phyloP scores from a whole-genome alignment of 2,329 filamentous ascomycete species.

The Chrysosporium queenslandicum region DNA sequence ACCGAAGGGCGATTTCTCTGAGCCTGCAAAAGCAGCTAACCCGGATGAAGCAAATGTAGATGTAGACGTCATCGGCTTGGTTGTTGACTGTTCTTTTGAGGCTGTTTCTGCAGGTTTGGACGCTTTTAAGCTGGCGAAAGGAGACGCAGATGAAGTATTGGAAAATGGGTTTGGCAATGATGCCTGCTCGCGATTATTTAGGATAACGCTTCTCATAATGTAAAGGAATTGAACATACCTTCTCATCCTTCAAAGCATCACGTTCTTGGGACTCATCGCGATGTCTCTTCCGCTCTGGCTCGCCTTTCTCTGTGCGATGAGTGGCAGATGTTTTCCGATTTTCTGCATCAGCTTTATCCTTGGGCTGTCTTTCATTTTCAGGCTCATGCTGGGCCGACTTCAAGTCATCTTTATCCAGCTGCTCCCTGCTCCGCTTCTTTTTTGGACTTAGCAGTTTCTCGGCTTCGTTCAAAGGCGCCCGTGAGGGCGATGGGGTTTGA shows the following conservation, averaged over 20 bases:
- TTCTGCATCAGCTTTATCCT: conserved; percentile 10
- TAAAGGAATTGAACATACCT: conserved; percentile 19
- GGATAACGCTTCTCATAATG: background rate
- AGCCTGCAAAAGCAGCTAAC: conserved; percentile 56
- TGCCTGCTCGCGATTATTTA: conserved; percentile 18
- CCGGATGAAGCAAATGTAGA: conserved; percentile 59
- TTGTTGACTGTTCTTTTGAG: conserved; percentile 17
- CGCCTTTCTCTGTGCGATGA: conserved; percentile 21
- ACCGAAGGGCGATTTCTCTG: conserved; percentile 55
- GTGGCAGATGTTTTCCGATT: background rate
- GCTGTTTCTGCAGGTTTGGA: conserved; percentile 21
- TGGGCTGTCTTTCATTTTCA: background rate
- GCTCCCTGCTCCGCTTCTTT: conserved; percentile 38
- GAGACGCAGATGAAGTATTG: conserved; percentile 36
- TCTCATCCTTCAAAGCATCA: conserved; percentile 20
- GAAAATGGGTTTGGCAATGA: conserved; percentile 34
- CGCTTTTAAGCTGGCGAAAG: conserved; percentile 31
- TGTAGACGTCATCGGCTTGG: conserved; percentile 40
- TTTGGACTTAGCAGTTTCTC: conserved; percentile 28
- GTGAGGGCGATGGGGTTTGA: conserved; percentile 16
- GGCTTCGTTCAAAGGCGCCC: conserved; percentile 4
- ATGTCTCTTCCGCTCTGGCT: conserved; percentile 37
- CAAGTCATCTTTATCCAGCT: conserved; percentile 31
- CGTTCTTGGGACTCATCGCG: conserved; percentile 35
- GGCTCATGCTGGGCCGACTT: conserved; percentile 20